phyloP scores from a whole-genome alignment of 495 filamentous ascomycete species.

The Podospora tetraspora region DNA sequence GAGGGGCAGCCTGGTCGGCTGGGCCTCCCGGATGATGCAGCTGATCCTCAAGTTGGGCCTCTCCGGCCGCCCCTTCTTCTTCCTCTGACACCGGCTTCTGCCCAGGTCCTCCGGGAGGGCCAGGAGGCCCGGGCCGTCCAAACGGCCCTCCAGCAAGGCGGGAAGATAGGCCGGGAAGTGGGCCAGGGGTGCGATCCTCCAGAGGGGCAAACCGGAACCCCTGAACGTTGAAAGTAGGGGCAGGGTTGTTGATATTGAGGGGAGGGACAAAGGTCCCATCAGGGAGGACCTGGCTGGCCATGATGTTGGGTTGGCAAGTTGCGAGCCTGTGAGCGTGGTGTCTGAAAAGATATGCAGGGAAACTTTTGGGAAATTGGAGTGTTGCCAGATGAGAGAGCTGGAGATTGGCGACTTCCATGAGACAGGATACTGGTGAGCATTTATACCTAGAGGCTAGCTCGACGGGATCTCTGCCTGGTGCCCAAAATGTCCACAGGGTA shows the following conservation, averaged over 20 bases:
- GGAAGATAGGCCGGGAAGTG: neutral
- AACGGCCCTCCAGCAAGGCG: neutral
- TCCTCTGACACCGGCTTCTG: neutral
- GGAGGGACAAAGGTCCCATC: conserved; percentile 8
- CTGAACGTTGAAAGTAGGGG: conserved; percentile 5
- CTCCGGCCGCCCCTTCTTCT: neutral
- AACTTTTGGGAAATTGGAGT: neutral
- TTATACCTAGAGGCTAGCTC: too few relatives aligned
- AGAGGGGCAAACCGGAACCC: neutral
- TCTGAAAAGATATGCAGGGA: neutral
- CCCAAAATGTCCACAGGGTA: too few relatives aligned
- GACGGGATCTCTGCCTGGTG: too few relatives aligned
- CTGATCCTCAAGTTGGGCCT: neutral
- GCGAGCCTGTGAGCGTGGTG: neutral
- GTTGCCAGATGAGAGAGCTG: neutral
- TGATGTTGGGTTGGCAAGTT: neutral
- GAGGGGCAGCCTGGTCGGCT: neutral
- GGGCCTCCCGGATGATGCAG: neutral
- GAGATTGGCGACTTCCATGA: neutral
- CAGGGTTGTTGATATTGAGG: conserved; percentile 11
- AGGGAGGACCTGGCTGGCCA: conserved; percentile 6
- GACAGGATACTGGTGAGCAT: neutral
- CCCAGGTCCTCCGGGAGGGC: neutral
- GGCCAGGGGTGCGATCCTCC: neutral
- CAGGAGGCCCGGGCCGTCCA: neutral